phyloP scores from a whole-genome alignment of 2,329 filamentous ascomycete species.

The Talaromyces sp. region DNA sequence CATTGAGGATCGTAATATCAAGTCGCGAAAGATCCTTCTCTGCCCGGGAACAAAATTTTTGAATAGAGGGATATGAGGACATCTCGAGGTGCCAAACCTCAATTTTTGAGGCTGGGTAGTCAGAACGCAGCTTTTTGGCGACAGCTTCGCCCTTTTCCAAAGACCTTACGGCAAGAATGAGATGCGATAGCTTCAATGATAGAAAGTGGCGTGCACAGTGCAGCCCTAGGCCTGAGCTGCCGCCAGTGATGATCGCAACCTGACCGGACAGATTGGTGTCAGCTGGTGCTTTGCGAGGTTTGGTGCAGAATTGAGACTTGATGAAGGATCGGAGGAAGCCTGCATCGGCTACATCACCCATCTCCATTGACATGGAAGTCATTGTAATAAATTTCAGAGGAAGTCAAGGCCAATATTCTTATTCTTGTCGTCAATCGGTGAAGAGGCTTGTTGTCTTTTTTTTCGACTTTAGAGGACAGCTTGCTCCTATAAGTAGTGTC shows the following conservation, averaged over 20 bases:
- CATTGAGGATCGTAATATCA: constrained; percentile 34
- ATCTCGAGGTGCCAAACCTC: constrained; percentile 5
- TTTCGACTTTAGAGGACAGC: no score
- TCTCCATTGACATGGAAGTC: constrained; percentile 1
- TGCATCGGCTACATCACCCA: background rate
- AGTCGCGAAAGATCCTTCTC: constrained; percentile 30
- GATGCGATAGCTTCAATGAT: constrained; percentile 31
- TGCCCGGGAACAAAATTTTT: constrained; percentile 26
- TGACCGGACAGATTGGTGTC: constrained; percentile 1
- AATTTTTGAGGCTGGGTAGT: background rate
- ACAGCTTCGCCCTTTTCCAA: constrained; percentile 39
- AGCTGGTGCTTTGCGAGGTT: background rate
- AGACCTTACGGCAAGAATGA: constrained; percentile 46
- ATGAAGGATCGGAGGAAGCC: background rate
- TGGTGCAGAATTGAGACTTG: constrained; percentile 7
- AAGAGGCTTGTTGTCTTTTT: background rate
- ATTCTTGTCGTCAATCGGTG: background rate
- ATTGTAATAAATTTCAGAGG: background rate
- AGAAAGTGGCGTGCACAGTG: constrained; percentile 38
- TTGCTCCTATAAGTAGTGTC: no score
- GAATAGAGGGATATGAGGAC: constrained; percentile 25
- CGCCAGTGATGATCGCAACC: constrained; percentile 45
- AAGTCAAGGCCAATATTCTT: background rate
- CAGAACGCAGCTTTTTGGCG: constrained; percentile 15
- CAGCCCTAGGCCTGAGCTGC: constrained; percentile 47